Percentiles rank a stretch among this genome's conserved stretches.
phyloP scores from a whole-genome alignment of 2,329 filamentous ascomycete genomes.

The Cercospora sojina region DNA sequence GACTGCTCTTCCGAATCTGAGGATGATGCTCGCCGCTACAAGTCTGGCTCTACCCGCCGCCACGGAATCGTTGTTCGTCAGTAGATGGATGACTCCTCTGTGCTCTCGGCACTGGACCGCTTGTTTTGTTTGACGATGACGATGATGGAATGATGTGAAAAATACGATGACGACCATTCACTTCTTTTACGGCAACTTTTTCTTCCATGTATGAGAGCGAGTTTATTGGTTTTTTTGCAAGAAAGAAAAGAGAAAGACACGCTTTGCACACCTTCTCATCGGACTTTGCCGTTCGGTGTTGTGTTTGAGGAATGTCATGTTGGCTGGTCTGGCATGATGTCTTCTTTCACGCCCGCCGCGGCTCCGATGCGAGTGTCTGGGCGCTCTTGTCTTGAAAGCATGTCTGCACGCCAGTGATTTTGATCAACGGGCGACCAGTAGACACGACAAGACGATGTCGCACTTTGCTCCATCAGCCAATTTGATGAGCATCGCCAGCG shows the following conservation, averaged over 20 bases:
- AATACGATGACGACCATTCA: not conserved
- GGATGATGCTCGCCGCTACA: slow-evolving; percentile 42
- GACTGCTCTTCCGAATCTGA: slow-evolving; percentile 69
- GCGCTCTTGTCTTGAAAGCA: not conserved
- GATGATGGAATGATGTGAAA: not conserved
- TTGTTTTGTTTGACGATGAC: slow-evolving; percentile 6
- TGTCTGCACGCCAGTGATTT: not conserved
- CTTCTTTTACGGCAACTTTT: not conserved
- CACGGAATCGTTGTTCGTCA: slow-evolving; percentile 47
- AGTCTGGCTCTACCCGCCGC: slow-evolving; percentile 43
- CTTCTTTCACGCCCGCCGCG: not conserved
- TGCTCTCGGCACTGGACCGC: not conserved
- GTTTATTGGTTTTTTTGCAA: slow-evolving; percentile 1
- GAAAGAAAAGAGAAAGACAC: slow-evolving; percentile 4
- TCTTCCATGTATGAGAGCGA: slow-evolving; percentile 1
- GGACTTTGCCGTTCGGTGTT: not conserved
- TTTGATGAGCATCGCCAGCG: slow-evolving; percentile 12
- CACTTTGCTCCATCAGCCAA: slow-evolving; percentile 11
- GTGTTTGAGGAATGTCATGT: not conserved
- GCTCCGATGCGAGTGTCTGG: not conserved
- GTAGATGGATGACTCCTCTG: slow-evolving; percentile 17
- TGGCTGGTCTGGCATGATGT: not conserved
- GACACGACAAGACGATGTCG: slow-evolving; percentile 14
- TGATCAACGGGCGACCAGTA: slow-evolving; percentile 12
- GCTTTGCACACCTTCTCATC: not conserved